phyloP scores from a whole-genome alignment of 805 yeast genomes.

The Tetrapisispora namnaoensis region DNA sequence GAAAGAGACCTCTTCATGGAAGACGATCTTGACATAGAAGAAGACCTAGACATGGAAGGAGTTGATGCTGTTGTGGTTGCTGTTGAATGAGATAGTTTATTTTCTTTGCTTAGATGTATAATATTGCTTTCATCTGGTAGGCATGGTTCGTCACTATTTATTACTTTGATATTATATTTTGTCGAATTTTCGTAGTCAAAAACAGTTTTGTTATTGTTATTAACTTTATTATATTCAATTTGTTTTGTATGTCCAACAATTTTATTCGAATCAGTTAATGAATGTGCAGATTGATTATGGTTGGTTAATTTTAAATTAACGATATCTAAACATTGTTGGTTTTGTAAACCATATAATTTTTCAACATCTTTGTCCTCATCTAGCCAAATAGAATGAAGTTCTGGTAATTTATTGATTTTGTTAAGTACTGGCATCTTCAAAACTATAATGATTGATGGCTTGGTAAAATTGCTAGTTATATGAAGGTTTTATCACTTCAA shows the following conservation, averaged over 20 bases:
- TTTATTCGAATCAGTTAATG: background rate
- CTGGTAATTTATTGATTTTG: constrained; percentile 13
- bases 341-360: constrained; percentile 28
- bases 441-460: no score
- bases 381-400: constrained; percentile 36
- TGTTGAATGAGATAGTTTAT: background rate
- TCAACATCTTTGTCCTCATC: constrained; percentile 32
- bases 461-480: no score
- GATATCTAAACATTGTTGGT: constrained; percentile 18
- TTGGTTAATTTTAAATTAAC: constrained; percentile 11
- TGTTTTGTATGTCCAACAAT: background rate
- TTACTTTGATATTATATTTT: background rate
- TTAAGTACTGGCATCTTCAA: background rate
- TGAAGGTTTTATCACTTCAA: no score
- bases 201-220: background rate
- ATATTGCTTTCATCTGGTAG: constrained; percentile 28
- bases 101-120: constrained; percentile 19
- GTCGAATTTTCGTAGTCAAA: background rate
- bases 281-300: background rate
- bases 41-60: background rate
- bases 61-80: background rate
- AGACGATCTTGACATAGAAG: background rate
- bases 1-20: background rate
- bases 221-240: background rate
- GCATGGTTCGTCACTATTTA: constrained; percentile 30